Conservation (phyloP, 1,284 basidiomycete genomes). For the Fomitopsis palustris region DNA sequence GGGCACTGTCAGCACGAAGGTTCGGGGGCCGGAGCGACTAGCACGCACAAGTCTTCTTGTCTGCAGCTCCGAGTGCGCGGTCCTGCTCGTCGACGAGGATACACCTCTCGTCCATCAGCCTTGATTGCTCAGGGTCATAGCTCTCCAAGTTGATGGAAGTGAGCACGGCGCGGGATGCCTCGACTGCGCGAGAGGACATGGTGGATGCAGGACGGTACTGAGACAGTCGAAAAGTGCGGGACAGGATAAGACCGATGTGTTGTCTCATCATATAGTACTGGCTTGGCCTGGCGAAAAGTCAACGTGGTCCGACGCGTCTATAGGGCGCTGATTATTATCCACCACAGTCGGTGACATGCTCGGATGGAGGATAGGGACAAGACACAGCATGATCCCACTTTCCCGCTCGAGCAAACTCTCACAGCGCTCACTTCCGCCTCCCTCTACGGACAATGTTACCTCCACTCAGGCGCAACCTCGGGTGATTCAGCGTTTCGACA, state of each 20-base stretch:
- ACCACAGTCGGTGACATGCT: background rate
- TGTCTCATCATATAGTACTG: conserved; percentile 19
- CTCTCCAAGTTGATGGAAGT: conserved; percentile 67
- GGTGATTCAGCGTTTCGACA: too few species aligned
- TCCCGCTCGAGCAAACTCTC: too few species aligned
- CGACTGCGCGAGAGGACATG: conserved; percentile 42
- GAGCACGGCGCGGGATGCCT: conserved; percentile 58
- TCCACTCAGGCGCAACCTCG: too few species aligned
- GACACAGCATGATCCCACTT: background rate
- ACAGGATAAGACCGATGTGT: conserved; percentile 14
- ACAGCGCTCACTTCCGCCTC: background rate
- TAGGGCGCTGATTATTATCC: background rate
- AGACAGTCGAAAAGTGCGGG: conserved; percentile 14
- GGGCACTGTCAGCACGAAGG: background rate
- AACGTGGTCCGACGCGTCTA: background rate
- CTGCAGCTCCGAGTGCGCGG: conserved; percentile 83
- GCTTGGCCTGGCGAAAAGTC: background rate
- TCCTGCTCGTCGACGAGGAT: conserved; percentile 94
- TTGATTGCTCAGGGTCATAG: conserved; percentile 80
- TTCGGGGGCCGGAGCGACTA: background rate
- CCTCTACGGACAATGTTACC: too few species aligned
- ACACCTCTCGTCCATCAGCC: conserved; percentile 97
- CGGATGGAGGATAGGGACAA: background rate
- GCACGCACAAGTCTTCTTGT: conserved; percentile 93
- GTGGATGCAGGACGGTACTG: conserved; percentile 12